Conservation (phyloP, 75 land plant species). For the Picea sitchensis region DNA sequence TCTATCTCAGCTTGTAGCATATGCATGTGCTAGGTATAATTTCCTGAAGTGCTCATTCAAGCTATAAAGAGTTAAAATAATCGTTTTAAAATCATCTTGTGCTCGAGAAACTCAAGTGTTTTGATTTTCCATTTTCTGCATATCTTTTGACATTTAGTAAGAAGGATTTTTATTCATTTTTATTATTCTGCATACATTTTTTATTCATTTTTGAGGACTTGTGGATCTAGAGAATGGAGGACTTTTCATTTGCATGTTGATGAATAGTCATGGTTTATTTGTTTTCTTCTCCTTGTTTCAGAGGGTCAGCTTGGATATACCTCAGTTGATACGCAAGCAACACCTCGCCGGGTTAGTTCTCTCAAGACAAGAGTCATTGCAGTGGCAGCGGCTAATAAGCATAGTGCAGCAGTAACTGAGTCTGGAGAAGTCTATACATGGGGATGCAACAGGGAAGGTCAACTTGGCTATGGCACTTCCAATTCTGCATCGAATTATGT, state of each 20-base stretch:
- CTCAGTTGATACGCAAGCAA: slow-evolving; percentile 94
- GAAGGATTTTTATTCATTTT: too few species aligned
- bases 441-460: slow-evolving; percentile 97
- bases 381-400: slow-evolving; percentile 98
- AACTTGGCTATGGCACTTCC: slow-evolving; percentile 98
- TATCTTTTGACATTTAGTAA: too few species aligned
- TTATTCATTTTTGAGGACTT: neutral
- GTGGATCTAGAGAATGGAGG: neutral
- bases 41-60: neutral
- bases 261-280: neutral
- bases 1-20: neutral
- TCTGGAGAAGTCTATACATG: slow-evolving; percentile 94
- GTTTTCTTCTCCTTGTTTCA: slow-evolving; percentile 22
- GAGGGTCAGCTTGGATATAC: slow-evolving; percentile 99
- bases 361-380: slow-evolving; percentile 65
- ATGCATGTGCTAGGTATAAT: neutral
- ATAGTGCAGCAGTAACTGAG: slow-evolving; percentile 89
- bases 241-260: neutral
- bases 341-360: slow-evolving; percentile 84
- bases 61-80: neutral
- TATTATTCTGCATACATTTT: neutral
- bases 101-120: neutral
- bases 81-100: neutral
- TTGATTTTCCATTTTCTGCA: neutral
- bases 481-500: slow-evolving; percentile 96